Evolutionary conservation across 176 grass and related monocot species (phyloP), one percentile per base, ranked within the genome.

Genomic region (Carex myosuroides): DNA sequence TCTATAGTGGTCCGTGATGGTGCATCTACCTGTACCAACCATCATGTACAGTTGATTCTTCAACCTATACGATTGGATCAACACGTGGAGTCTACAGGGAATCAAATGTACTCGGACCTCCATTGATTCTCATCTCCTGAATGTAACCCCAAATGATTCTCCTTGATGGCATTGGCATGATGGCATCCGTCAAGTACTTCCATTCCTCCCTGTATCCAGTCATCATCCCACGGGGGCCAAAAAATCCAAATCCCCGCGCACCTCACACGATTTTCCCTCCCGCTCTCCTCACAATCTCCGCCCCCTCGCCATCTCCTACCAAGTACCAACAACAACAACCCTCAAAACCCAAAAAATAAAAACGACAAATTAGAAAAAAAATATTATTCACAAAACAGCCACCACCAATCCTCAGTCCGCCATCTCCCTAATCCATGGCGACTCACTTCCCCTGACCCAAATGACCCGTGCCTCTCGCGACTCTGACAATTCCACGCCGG

Each of bases 171-270:
- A 12, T 35, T 35, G 33, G 33, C n/a, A n/a, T n/a, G n/a, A n/a
- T n/a, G n/a, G n/a, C 29, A 35, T 35, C 0, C 9, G 1, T 66
- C 37, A 5, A 39, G 39, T 21, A 18, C 42, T 8, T 17, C 44
- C 20, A 20, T 4, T 26, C 32, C 3, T 61, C 11, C 29, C 58
- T 5, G 60, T 83, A 18, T 17, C 64, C 64, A 32, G 18, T 72
- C 24, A 30, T 50, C 26, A 21, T 60, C 22, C 63, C 61, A 33
- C 18, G 46, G 22, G 24, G 24, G 7, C 42, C 5, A 66, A 48
- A 53, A 42, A 84, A 88, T 81, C 86, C 86, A 84, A 86, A 86
- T 0, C 79, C 88, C 32, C 79, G 60, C 58, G 18, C 79, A 22
- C 58, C 79, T 64, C 83, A 57, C 87, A 86, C 41, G 24, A 58